Evolutionary conservation across 2,329 filamentous ascomycete species (phyloP), one percentile per base, ranked within the genome.

Genomic region (Fonsecaea nubica): DNA sequence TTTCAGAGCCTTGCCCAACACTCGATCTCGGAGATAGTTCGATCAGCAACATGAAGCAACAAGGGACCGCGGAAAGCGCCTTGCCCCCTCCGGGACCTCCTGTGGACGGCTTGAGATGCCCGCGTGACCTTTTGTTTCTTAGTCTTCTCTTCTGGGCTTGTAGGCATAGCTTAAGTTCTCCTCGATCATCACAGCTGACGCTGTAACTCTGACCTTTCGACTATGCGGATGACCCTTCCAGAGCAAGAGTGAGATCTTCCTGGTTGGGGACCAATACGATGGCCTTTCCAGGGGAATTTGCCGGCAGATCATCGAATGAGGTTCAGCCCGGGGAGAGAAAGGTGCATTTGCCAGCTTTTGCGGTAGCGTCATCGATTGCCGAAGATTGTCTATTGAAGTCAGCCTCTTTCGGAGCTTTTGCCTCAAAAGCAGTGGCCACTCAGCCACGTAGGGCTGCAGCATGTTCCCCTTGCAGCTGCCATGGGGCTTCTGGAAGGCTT

Each of bases 401-500:
- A 50, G 30, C 57, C 48, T 12, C 12, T 33, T 50, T 25, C 57
- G 57, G 57, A 59, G 25, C 13, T 21, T 50, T 50, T 59, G 57
- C 21, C 21, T 30, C 40, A 18, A 59, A 15, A 10, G 18, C 45
- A 50, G 45, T 50, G 45, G 45, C 45, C 45, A 50, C 45, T 50
- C 45, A 50, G 18, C 18, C n/a, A 25, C 7, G 8, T 13, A 50
- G 45, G 40, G 45, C 15, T 25, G 7, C 45, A 25, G 18, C 1
- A 25, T 25, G 45, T 25, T 10, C 45, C 45, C 45, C 45, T 50
- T 50, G 45, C 45, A 25, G 45, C 45, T 36, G 40, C 56, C 40
- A 50, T 2, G 50, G 50, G 40, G 36, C 57, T 59, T 50, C 57
- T 59, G 30, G 57, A 59, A 59, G 40, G 15, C 12, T 40, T 59